A percentile compares a stretch with the other conserved stretches of the same genome.
Conservation (phyloP, 192 early-diverging fungal species). For the Gryganskiella cystojenkinii region DNA sequence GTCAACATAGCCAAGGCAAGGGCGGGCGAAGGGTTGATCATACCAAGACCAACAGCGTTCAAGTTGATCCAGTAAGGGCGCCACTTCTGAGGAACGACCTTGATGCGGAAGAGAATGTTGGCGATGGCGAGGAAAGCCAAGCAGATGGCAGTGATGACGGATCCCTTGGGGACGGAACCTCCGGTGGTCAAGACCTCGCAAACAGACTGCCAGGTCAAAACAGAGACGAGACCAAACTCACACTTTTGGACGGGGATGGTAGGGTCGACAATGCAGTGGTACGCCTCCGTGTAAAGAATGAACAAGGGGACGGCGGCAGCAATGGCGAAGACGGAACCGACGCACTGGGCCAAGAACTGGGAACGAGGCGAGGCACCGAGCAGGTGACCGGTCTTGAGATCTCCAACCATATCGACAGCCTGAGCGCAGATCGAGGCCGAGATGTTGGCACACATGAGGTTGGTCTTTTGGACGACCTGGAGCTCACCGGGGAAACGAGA, state of each 20-base stretch:
- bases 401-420: conserved; percentile 77
- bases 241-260: conserved; percentile 48
- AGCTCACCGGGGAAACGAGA: conserved; percentile 63
- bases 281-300: conserved; percentile 69
- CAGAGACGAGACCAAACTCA: conserved; percentile 54
- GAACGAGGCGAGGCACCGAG: conserved; percentile 72
- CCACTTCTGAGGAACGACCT: conserved; percentile 62
- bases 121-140: conserved; percentile 54
- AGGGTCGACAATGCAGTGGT: conserved; percentile 66
- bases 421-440: conserved; percentile 64
- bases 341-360: conserved; percentile 72
- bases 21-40: conserved; percentile 61
- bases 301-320: conserved; percentile 66
- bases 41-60: conserved; percentile 65
- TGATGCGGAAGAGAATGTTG: conserved; percentile 54
- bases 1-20: conserved; percentile 62
- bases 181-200: conserved; percentile 39
- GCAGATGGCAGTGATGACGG: conserved; percentile 57
- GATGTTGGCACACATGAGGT: conserved; percentile 71
- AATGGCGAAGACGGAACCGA: conserved; percentile 72
- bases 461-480: conserved; percentile 60
- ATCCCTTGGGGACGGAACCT: conserved; percentile 53
- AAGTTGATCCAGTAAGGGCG: conserved; percentile 68
- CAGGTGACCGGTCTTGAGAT: conserved; percentile 78
- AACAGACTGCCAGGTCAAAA: conserved; percentile 50